phyloP scores from a whole-genome alignment of 495 filamentous ascomycete species.

The Lophium mytilinum region DNA sequence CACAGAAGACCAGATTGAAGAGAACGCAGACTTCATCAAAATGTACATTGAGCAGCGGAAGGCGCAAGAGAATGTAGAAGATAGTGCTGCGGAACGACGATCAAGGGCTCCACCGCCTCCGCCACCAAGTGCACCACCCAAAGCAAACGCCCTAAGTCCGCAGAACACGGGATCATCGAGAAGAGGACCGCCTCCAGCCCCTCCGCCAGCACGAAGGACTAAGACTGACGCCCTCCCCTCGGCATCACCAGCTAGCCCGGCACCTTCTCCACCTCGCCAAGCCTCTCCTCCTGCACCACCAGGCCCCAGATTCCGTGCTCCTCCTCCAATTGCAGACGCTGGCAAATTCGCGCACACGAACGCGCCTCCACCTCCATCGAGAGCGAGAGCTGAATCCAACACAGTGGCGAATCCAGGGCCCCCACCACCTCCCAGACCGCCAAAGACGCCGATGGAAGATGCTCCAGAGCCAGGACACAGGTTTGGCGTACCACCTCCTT shows the following conservation, averaged over 20 bases:
- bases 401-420: slow-evolving; percentile 55
- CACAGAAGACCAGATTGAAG: slow-evolving; percentile 82
- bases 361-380: slow-evolving; percentile 43
- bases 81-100: slow-evolving; percentile 38
- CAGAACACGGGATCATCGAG: slow-evolving; percentile 55
- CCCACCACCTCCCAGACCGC: slow-evolving; percentile 77
- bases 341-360: slow-evolving; percentile 64
- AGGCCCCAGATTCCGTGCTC: slow-evolving; percentile 58
- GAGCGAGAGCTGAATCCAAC: slow-evolving; percentile 50
- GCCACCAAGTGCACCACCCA: slow-evolving; percentile 43
- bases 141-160: slow-evolving; percentile 47
- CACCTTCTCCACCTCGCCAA: slow-evolving; percentile 23
- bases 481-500: slow-evolving; percentile 78
- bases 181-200: slow-evolving; percentile 72
- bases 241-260: slow-evolving; percentile 15
- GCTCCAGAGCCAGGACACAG: slow-evolving; percentile 39
- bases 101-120: slow-evolving; percentile 54
- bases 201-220: slow-evolving; percentile 68
- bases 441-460: slow-evolving; percentile 74
- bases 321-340: slow-evolving; percentile 77
- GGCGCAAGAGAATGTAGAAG: slow-evolving; percentile 39
- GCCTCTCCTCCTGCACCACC: slow-evolving; percentile 43
- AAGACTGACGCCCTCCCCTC: slow-evolving; percentile 30
- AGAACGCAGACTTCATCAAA: slow-evolving; percentile 93
- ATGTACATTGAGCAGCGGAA: slow-evolving; percentile 79